Base-by-base conservation (phyloP, 768 basidiomycete genomes). In the Lactifluus piperatus region DNA sequence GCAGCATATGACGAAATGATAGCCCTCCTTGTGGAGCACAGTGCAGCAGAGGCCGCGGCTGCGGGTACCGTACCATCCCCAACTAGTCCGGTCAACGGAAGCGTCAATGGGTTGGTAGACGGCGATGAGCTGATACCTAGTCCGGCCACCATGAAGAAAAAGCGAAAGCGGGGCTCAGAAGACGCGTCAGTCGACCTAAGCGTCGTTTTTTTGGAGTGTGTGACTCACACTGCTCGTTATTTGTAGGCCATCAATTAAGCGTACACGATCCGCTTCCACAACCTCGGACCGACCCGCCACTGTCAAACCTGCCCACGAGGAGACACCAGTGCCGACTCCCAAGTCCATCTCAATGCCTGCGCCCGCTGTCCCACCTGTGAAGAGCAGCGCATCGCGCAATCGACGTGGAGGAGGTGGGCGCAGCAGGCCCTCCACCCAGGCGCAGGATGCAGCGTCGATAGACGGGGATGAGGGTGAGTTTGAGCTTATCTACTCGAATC, bases 1-100 rank as follows among this genome's bases (percentile, higher is more conserved):
- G 87, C 85, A 13, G 54, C 54, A 18, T 94, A 93, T 69, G 94
- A 95, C 69, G 89, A 94, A 68, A 91, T 85, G 68, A 70, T 89
- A 56, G 51, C 59, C 29, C 54, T 55, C 44, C 34, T 56, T 27
- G 85, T 87, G 69, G 86, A 87, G 67, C 74, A 88, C 54, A 83
- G 90, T 51, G 84, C 86, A 65, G 82, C 81, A 39, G 85, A 85
- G 20, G 86, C 86, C 26, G 82, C 84, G 6, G 85, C 87, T 69
- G 86, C 85, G 4, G 81, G 81, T 50, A 79, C 78, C 30, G 74
- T 70, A 9, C 74, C 78, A 26, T 67, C 74, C 14, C 71, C 72
- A 24, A 74, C 74, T 30, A 75, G 76, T 51, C 66, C 66, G 39
- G 67, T 69, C 52, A 68, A 66, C 32, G 67, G 62, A 24, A 67